phyloP scores from a whole-genome alignment of 768 basidiomycete species.

The Podaxis mareebaensis region DNA sequence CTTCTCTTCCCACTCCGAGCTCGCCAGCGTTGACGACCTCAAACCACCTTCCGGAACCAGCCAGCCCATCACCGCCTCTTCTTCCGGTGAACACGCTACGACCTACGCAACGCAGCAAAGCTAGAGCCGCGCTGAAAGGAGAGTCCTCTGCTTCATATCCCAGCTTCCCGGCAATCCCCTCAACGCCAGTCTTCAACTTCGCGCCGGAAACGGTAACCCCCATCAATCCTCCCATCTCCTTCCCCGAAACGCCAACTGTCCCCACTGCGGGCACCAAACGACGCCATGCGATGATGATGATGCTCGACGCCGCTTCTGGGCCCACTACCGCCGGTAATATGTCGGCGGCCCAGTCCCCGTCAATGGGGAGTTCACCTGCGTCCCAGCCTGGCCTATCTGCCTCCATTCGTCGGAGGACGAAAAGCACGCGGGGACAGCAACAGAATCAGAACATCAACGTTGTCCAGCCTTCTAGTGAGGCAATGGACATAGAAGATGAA shows the following conservation, averaged over 20 bases:
- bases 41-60: constrained; percentile 27
- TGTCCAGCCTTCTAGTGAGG: constrained; percentile 39
- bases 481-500: constrained; percentile 80
- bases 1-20: constrained; percentile 14
- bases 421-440: constrained; percentile 42
- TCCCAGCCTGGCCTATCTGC: constrained; percentile 20
- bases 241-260: constrained; percentile 40
- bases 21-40: constrained; percentile 7
- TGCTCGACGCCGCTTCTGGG: constrained; percentile 57
- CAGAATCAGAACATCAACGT: constrained; percentile 41
- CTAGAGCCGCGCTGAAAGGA: constrained; percentile 10
- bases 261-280: constrained; percentile 67
- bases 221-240: constrained; percentile 27
- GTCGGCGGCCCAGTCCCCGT: constrained; percentile 33
- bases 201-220: constrained; percentile 21
- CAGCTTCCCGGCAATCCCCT: constrained; percentile 22
- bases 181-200: constrained; percentile 24
- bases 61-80: constrained; percentile 35
- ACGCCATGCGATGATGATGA: constrained; percentile 78
- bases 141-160: constrained; percentile 23
- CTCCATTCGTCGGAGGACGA: constrained; percentile 49
- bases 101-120: constrained; percentile 24
- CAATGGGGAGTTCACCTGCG: constrained; percentile 23
- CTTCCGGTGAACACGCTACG: constrained; percentile 25
- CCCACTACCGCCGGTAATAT: constrained; percentile 37